Base-by-base conservation (phyloP, 371 early-diverging fungal genomes). In the Cokeromyces recurvatus region DNA sequence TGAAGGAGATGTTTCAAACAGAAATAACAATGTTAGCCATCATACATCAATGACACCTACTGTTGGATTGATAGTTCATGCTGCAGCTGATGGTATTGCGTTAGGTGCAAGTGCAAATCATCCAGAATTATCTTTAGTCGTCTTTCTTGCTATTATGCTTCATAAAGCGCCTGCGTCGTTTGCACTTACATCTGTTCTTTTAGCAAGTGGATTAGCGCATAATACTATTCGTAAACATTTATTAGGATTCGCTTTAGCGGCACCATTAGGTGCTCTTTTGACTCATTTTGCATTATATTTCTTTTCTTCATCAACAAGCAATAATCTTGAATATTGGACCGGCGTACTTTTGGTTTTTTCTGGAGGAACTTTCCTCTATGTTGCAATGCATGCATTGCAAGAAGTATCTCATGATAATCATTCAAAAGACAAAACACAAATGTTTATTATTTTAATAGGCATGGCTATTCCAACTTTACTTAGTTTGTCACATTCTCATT, bases 131-230 rank as follows among this genome's bases (percentile, higher is more conserved):
- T 91, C 88, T n/a, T 66, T 92, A 41, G 84, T 94, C 7, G 89
- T 97, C 6, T 97, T 95, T 53, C 46, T 94, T 23, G 97, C 97
- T n/a, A 89, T 97, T 51, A 85, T 94, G 81, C 77, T 97, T 23
- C 97, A 97, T 81, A 97, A 97, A 63, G 94, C 91, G 1, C 95
- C 97, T 3, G 82, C 92, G 2, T 92, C 97, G 0, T 92, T 97
- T 67, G 95, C 93, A 0, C 74, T 94, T 9, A 77, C 87, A 17
- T 89, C 92, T 1, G 85, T 90, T 9, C 72, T 96, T 19, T 68
- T 94, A 45, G 78, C 79, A 45, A 82, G 79, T 36, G 89, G 91
- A 4, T 60, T 78, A 49, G 67, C 83, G 2, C 71, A 84, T 35
- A 65, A 71, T 4, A 72, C 73, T 36, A 79, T 94, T 17, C 81